These are phyloP conservation scores for Rhizophora mangle DNA, from an alignment of 345 rosid species.

Conservation along the genomic window DNA sequence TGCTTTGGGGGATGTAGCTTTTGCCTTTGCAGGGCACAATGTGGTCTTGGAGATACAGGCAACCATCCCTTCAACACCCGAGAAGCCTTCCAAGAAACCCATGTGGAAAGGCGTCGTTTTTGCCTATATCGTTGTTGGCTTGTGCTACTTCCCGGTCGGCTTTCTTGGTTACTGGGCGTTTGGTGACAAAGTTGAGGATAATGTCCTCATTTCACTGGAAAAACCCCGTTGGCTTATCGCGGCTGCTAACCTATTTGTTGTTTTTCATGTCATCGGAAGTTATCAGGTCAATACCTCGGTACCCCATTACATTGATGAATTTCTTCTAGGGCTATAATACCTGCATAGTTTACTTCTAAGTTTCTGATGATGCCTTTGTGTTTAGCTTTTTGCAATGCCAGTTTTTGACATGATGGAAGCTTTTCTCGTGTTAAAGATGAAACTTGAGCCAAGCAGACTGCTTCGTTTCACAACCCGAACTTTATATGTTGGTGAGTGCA, in stretches of 20 bases:
- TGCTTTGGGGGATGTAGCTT: conserved; percentile 64
- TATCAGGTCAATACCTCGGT: conserved; percentile 44
- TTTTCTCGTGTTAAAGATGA: conserved; percentile 41
- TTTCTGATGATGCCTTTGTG: too few species aligned
- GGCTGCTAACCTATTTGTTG: conserved; percentile 51
- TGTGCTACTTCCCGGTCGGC: conserved; percentile 71
- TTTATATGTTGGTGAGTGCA: conserved; percentile 53
- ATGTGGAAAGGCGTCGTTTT: conserved; percentile 64
- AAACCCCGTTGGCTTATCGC: conserved; percentile 63
- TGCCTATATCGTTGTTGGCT: conserved; percentile 52
- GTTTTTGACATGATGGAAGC: conserved; percentile 65
- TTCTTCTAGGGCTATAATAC: too few species aligned
- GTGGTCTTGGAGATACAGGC: conserved; percentile 77
- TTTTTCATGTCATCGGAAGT: conserved; percentile 70
- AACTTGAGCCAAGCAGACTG: conserved; percentile 39
- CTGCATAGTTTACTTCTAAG: too few species aligned
- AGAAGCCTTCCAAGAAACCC: conserved; percentile 60
- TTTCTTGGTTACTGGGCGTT: conserved; percentile 48
- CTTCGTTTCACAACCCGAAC: conserved; percentile 55
- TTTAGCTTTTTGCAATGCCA: conserved; percentile 59
- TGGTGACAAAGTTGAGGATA: conserved; percentile 59
- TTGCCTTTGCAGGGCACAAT: conserved; percentile 64
- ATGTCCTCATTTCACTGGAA: conserved; percentile 51
- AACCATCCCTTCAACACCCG: conserved; percentile 60
- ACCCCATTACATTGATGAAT: not conserved